Percentiles rank a stretch among this genome's conserved stretches.
Conservation (phyloP, 139 green algal genomes). For the Chlamydomonas eustigma region DNA sequence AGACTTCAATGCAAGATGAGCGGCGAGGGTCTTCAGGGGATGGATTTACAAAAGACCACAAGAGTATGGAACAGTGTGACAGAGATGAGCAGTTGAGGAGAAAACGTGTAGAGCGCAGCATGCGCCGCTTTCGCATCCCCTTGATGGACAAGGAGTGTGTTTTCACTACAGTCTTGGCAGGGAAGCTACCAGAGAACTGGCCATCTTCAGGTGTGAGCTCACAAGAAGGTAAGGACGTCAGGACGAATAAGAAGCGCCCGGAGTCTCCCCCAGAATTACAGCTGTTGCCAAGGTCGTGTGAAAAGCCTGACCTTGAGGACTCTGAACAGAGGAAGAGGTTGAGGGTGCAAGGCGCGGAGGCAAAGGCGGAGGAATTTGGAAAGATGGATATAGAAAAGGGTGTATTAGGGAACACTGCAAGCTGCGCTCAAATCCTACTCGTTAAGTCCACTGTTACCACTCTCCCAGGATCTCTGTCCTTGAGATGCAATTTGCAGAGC, state of each 20-base stretch:
- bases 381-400: too few relatives aligned
- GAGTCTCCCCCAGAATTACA: background rate
- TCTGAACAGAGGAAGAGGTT: background rate
- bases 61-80: too few relatives aligned
- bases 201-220: too few relatives aligned
- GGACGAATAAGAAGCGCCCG: background rate
- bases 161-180: background rate
- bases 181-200: too few relatives aligned
- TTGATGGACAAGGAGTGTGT: background rate
- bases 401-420: too few relatives aligned
- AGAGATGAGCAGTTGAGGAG: too few relatives aligned
- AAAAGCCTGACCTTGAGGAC: background rate
- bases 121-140: background rate
- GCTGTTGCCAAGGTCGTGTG: background rate
- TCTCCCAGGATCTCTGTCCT: too few relatives aligned
- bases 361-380: too few relatives aligned
- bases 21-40: background rate
- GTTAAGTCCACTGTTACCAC: too few relatives aligned
- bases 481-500: too few relatives aligned
- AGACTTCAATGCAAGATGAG: background rate
- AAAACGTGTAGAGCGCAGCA: background rate
- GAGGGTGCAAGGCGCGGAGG: background rate
- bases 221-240: too few relatives aligned
- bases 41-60: background rate
- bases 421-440: too few relatives aligned